These are phyloP conservation scores for Gymnopilus dilepis DNA, from an alignment of 768 basidiomycete genomes.

Conservation along the genomic window DNA sequence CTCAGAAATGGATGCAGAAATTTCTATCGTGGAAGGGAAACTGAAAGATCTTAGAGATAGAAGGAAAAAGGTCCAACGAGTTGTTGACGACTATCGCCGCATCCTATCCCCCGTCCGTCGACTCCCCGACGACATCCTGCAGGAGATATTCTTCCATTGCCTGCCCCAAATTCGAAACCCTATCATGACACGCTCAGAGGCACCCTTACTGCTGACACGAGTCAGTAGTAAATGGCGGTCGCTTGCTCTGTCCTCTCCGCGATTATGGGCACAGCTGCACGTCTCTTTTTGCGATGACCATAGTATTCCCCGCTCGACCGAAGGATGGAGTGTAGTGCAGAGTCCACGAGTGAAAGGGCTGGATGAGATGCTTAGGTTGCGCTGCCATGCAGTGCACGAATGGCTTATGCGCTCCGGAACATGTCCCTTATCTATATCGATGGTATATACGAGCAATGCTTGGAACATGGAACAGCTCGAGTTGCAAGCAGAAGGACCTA, in stretches of 20 bases:
- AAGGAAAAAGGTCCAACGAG: not conserved
- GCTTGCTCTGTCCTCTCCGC: constrained; percentile 25
- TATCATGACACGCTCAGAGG: constrained; percentile 17
- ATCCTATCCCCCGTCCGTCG: constrained; percentile 22
- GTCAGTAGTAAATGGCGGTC: constrained; percentile 27
- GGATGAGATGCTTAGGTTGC: not conserved
- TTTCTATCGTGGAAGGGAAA: not conserved
- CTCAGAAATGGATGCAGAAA: not conserved
- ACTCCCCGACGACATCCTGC: constrained; percentile 19
- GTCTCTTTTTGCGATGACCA: constrained; percentile 11
- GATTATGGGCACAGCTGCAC: constrained; percentile 26
- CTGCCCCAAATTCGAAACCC: constrained; percentile 23
- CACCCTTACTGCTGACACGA: constrained; percentile 25
- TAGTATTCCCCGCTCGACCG: not conserved
- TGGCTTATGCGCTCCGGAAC: constrained; percentile 19
- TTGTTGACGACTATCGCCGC: not conserved
- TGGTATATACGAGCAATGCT: constrained; percentile 2
- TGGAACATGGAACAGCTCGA: constrained; percentile 3
- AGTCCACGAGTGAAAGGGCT: not conserved
- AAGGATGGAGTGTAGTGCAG: not conserved
- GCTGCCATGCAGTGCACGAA: constrained; percentile 3
- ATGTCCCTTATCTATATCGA: constrained; percentile 17
- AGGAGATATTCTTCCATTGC: constrained; percentile 20
- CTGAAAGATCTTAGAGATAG: not conserved
- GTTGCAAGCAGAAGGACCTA: not conserved